Base-by-base conservation (phyloP, 352 stramenopile genomes). In the Globisporangium sylvaticum region DNA sequence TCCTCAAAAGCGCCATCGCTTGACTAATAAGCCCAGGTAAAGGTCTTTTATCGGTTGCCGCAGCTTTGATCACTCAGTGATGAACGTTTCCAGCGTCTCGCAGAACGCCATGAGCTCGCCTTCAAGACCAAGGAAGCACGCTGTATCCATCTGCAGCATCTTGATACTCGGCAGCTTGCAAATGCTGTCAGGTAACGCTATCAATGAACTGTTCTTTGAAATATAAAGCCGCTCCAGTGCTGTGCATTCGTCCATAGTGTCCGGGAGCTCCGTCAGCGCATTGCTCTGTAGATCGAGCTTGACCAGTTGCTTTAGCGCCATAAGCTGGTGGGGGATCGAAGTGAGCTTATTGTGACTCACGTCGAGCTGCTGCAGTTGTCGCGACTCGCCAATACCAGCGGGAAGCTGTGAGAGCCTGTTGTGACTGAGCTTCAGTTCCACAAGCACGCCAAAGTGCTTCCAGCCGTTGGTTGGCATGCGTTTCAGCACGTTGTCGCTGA, bases 71-170 rank as follows among this genome's bases (percentile, higher is more conserved):
- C 31, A 65, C 29, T 65, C 46, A 29, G 60, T 58, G 4, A 50
- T 65, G 46, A 65, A 58, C n/a, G n/a, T 58, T 50, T 58, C 42
- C 0, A 64, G 24, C 14, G 2, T n/a, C 58, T 81, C 71, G 44
- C 81, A 89, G 56, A 81, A 89, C 0, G 32, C 59, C 7, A 83
- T 72, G 27, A 77, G 56, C 7, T 70, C 58, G 1, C 75, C 68
- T 8, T 73, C 42, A 29, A 89, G 55, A 4, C 58, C 77, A 37
- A 89, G 67, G 61, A 89, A 84, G 52, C 77, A 86, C 9, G 54
- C 55, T 63, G 84, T 87, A 56, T 89, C 81, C 22, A 89, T 59
- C 10, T 76, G 72, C 0, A 89, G 69, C 56, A 76, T 70, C 34
- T 69, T 44, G 1, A 89, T 67, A 6, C 22, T 65, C 10, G 59